Evolutionary conservation across 2,329 filamentous ascomycete genomes (phyloP).

Genomic region (Dactylellina cionopaga): DNA sequence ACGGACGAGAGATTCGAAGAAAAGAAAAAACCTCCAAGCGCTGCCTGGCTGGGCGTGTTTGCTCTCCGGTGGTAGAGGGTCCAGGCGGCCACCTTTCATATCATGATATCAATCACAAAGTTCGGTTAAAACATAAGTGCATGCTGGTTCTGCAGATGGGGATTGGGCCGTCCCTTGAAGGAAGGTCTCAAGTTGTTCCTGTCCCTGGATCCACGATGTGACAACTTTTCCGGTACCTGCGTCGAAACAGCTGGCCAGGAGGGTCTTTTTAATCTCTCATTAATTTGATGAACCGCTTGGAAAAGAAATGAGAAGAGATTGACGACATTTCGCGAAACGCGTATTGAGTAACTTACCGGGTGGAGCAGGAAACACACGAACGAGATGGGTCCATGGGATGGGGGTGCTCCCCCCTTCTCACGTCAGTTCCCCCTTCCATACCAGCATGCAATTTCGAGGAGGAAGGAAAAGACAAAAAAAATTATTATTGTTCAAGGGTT

Average conservation of each 20-base stretch:
- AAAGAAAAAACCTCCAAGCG: constrained; percentile 26
- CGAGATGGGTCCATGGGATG: constrained; percentile 1
- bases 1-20: background rate
- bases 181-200: constrained; percentile 13
- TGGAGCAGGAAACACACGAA: constrained; percentile 36
- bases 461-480: no score
- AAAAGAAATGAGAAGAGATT: constrained; percentile 21
- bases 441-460: constrained; percentile 52
- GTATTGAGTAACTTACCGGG: no score
- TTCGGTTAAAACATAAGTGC: constrained; percentile 44
- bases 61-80: constrained; percentile 25
- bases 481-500: constrained; percentile 2
- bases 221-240: constrained; percentile 51
- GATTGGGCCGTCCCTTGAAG: constrained; percentile 23
- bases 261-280: constrained; percentile 39
- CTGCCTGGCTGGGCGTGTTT: constrained; percentile 23
- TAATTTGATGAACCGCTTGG: constrained; percentile 35
- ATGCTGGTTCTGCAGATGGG: constrained; percentile 32
- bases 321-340: constrained; percentile 42
- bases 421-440: constrained; percentile 40
- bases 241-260: constrained; percentile 35
- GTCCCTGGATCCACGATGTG: constrained; percentile 41
- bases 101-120: constrained; percentile 33
- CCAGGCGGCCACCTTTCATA: constrained; percentile 23
- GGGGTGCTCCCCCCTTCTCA: constrained; percentile 8